Conservation (phyloP, 2,329 filamentous ascomycete genomes). For the Nemania sp. region DNA sequence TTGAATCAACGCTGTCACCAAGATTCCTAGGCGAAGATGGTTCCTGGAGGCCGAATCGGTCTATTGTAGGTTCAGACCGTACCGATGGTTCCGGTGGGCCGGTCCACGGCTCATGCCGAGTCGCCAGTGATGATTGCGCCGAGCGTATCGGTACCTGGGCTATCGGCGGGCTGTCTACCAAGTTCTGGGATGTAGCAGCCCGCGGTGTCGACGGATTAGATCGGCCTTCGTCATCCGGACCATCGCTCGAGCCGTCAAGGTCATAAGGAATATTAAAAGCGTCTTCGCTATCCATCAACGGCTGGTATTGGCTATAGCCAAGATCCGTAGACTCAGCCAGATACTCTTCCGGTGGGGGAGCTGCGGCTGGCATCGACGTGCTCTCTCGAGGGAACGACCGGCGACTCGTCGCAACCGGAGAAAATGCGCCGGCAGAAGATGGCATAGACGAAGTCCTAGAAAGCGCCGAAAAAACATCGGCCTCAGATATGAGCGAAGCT, state of each 20-base stretch:
- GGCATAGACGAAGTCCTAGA: slow-evolving; percentile 60
- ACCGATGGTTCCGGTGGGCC: slow-evolving; percentile 36
- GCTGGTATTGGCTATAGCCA: slow-evolving; percentile 40
- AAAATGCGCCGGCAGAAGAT: slow-evolving; percentile 58
- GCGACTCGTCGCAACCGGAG: slow-evolving; percentile 43
- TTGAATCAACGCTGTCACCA: slow-evolving; percentile 11
- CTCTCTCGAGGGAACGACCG: slow-evolving; percentile 33
- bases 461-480: slow-evolving; percentile 64
- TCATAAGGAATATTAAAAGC: slow-evolving; percentile 62
- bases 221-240: slow-evolving; percentile 42
- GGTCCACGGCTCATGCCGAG: slow-evolving; percentile 40
- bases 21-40: slow-evolving; percentile 21
- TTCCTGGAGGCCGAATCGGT: slow-evolving; percentile 30
- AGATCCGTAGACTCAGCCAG: slow-evolving; percentile 42
- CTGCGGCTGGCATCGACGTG: slow-evolving; percentile 25
- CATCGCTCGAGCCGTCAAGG: slow-evolving; percentile 42
- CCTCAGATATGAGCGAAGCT: slow-evolving; percentile 68
- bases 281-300: slow-evolving; percentile 56
- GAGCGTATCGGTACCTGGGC: slow-evolving; percentile 23
- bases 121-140: slow-evolving; percentile 40
- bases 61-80: slow-evolving; percentile 44
- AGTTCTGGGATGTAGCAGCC: slow-evolving; percentile 46
- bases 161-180: slow-evolving; percentile 44
- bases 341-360: slow-evolving; percentile 26
- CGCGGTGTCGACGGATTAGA: slow-evolving; percentile 54